Base-by-base conservation (phyloP, 1,284 basidiomycete genomes). In the Ustilago trichophora region DNA sequence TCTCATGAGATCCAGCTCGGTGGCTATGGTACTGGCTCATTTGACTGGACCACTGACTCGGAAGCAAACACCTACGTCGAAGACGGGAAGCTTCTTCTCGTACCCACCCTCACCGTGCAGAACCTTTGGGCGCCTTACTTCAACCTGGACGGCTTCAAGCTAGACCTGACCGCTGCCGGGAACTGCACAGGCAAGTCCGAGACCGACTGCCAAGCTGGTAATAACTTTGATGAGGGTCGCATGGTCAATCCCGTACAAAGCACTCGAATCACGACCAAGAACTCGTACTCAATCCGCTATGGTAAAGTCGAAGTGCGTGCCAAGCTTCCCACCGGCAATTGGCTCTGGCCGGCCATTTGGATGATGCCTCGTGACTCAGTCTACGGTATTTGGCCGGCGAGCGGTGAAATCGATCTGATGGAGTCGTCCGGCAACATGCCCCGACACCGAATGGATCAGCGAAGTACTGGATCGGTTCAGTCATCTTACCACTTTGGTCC, bases 341-440 rank as follows among this genome's bases (percentile, higher is more conserved):
- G 90, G 91, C 82, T 92, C 42, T 93, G 91, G 91, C 92, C 73
- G 85, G 89, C 54, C 1, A 89, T 94, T 52, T 91, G 90, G 89
- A 91, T 93, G 91, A 85, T 92, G 75, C 91, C 91, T 13, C 87
- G 88, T 24, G 57, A 73, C 45, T 57, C 38, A 13, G 86, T 85
- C 18, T 94, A 93, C 74, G 92, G 92, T 0, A 81, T 85, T 2
- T 93, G 91, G 91, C 92, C 92, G 2, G 77, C 87, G 86, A 60
- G 79, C 15, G 89, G 88, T 7, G 89, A 90, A 78, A 89, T 93
- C 73, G 88, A 92, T 86, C 88, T 90, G 83, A 84, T 91, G 6
- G 88, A 92, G 82, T 88, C 88, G 33, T 56, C 51, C 15, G 75
- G 75, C 22, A 78, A 78, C 58, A 18, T 57, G n/a, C 48, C 63